Evolutionary conservation across 148 eudicot genomes (phyloP), one percentile per base, ranked within the genome.

Genomic region (Dysphania ambrosioides): DNA sequence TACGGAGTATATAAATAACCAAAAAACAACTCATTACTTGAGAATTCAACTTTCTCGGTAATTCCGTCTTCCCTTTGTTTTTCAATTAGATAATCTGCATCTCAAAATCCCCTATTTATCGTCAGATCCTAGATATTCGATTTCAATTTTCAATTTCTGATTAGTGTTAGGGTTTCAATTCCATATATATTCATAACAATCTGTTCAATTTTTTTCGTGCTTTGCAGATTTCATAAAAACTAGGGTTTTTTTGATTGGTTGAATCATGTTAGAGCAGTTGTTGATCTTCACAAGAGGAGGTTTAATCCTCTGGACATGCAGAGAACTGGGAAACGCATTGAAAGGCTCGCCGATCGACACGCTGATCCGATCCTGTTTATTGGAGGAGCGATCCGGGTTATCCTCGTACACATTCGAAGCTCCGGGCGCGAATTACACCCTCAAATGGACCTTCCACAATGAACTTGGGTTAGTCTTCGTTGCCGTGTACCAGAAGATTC

Each of bases 231-330:
- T 72, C 66, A 27, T 66, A 21, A 10, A 23, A 38, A 27, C 40
- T 62, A 66, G 80, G 51, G 49, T 51, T 73, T 72, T 23, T 6
- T 55, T 65, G n/a, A n/a, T n/a, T 36, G 64, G 75, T 41, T 29
- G 35, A 65, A 56, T 44, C 58, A 95, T 95, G 99, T 89, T 96
- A 80, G 97, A 92, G 81, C 97, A 96, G 77, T 82, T 96, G 62
- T 84, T 96, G 63, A 92, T 96, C 73, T 96, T 96, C 61, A 96
- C 97, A 0, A 87, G 99, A 82, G 99, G 99, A 80, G 99, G 99
- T n/a, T 75, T 96, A 72, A 86, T 96, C 84, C 97, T 96, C 78
- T 92, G 99, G 99, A 88, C 97, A 0, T 96, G 97, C 80, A 92
- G 87, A 30, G 97, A 96, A 82, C 85, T 96, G 15, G 89, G 96